These are phyloP conservation scores for Colletotrichum acutatum DNA, from an alignment of 2,329 filamentous ascomycete genomes.

Conservation along the genomic window DNA sequence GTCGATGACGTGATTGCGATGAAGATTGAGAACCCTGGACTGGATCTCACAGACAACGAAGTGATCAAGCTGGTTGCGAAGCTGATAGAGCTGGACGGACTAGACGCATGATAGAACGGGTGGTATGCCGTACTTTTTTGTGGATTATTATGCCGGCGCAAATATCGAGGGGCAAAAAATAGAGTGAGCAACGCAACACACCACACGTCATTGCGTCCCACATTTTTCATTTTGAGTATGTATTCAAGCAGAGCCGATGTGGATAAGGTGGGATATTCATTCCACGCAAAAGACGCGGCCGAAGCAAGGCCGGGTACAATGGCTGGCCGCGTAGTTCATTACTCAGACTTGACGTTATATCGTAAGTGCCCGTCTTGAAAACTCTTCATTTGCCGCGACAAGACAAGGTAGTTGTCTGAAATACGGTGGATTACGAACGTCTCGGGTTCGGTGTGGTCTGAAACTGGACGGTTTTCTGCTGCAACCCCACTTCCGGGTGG, in stretches of 20 bases:
- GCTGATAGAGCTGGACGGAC: constrained; percentile 89
- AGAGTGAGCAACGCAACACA: neutral
- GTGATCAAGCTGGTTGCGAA: constrained; percentile 82
- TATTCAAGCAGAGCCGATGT: neutral
- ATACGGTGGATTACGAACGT: neutral
- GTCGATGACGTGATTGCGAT: constrained; percentile 85
- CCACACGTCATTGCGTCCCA: neutral
- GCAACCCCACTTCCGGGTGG: neutral
- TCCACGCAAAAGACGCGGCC: no score
- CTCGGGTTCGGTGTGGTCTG: neutral
- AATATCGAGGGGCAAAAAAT: neutral
- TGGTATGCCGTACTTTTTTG: neutral
- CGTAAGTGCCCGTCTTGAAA: neutral
- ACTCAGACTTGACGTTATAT: neutral
- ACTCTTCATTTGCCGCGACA: neutral
- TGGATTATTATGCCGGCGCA: neutral
- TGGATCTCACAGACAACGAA: constrained; percentile 68
- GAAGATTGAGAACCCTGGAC: constrained; percentile 80
- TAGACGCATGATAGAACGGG: constrained; percentile 67
- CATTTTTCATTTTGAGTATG: neutral
- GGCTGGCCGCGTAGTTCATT: neutral
- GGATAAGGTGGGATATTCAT: neutral
- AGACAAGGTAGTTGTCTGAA: neutral
- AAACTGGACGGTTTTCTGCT: neutral
- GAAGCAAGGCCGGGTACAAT: neutral